These are phyloP conservation scores for Claviceps maximensis DNA, from an alignment of 2,329 filamentous ascomycete genomes.

Conservation along the genomic window DNA sequence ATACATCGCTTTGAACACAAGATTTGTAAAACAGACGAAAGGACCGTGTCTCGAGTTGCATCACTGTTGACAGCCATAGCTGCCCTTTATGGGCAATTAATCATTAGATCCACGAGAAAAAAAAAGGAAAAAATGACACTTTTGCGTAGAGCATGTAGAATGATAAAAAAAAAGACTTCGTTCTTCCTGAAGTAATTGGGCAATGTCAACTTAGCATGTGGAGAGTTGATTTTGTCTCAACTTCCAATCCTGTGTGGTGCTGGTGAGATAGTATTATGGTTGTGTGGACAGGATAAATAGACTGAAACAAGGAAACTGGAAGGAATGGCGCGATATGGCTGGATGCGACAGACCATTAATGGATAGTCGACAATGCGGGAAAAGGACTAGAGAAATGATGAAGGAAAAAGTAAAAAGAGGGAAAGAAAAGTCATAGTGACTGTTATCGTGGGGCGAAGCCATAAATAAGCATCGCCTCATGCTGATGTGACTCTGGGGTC, in stretches of 20 bases:
- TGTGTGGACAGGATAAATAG: neutral
- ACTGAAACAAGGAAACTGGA: neutral
- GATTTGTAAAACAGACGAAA: neutral
- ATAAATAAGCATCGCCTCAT: neutral
- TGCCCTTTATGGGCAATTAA: neutral
- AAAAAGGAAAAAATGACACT: neutral
- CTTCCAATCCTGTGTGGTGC: neutral
- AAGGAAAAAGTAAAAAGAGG: neutral
- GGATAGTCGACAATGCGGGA: neutral
- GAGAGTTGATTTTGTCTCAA: neutral
- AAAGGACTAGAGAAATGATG: neutral
- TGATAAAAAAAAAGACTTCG: neutral
- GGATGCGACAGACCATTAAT: neutral
- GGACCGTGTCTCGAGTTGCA: neutral
- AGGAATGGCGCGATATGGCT: neutral
- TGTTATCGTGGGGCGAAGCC: neutral
- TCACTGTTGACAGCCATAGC: neutral
- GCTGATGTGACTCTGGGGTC: slow-evolving; percentile 3
- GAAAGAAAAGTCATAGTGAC: neutral
- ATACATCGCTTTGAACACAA: neutral
- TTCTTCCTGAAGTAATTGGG: neutral
- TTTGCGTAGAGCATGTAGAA: neutral
- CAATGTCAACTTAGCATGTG: neutral
- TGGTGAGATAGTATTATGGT: neutral
- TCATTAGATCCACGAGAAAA: neutral